Base-by-base conservation (phyloP, 306 rosid genomes). In the Prunus campanulata region DNA sequence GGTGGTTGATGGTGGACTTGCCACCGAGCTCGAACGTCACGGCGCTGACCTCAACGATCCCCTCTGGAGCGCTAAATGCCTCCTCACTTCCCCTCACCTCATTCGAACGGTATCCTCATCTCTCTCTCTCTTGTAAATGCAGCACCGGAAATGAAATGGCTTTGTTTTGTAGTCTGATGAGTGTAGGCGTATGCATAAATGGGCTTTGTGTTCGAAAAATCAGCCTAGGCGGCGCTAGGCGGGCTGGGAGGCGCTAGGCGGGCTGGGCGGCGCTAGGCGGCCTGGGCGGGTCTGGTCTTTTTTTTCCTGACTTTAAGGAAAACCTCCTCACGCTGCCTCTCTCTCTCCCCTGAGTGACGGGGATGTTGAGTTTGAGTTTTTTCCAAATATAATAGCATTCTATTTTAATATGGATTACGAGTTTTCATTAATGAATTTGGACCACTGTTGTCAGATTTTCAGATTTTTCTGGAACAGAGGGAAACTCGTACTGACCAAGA, bases 11-110 rank as follows among this genome's bases (percentile, higher is more conserved):
- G 97, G 99, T 56, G 99, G 99, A 15, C 92, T 90, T 27, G 93
- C 97, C 2, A 95, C 99, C 1, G 99, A 95, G 85, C 92, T 95
- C 8, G 97, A 95, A 76, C 87, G 97, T 16, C 99, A 85, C 39
- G 99, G 97, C 0, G 97, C 96, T 8, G 93, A 95, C 83, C 93
- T 95, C 63, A 76, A 92, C 69, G 99, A 95, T 79, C 90, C 96
- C 59, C 97, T 95, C 11, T 95, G 99, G 99, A 95, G 99, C 87
- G 97, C 97, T 82, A 95, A 90, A 82, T 95, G 97, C 85, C 97
- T 95, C 63, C 62, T 88, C 60, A 80, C 59, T 42, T 92, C 97
- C 0, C 83, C 99, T 2, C 97, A 95, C 67, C 96, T 95, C 69
- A 88, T 95, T 59, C 83, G 90, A 72, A 77, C 83, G 88, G 98